These are phyloP conservation scores for Pestalotiopsis sp. DNA, from an alignment of 2,329 filamentous ascomycete species.

Conservation along the genomic window DNA sequence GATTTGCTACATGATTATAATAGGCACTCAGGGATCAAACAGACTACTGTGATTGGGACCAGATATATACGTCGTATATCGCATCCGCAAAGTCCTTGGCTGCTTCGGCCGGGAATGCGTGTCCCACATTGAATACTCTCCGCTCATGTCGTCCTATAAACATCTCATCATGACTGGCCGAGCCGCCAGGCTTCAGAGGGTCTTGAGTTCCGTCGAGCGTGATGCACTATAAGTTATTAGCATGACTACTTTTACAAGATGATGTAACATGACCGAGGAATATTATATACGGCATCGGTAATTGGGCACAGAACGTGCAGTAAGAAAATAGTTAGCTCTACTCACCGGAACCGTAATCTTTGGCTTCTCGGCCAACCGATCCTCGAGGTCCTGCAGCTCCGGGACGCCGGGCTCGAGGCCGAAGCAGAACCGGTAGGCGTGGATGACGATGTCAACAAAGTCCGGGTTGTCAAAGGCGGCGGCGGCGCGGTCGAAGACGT, in stretches of 20 bases:
- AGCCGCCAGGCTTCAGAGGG: constrained; percentile 9
- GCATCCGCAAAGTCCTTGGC: constrained; percentile 6
- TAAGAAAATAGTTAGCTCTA: background rate
- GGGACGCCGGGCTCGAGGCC: background rate
- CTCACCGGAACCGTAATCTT: constrained; percentile 7
- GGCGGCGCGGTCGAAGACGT: constrained; percentile 20
- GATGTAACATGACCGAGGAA: background rate
- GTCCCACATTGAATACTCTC: constrained; percentile 4
- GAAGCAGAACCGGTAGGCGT: background rate
- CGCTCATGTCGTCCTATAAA: constrained; percentile 7
- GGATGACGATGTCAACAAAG: constrained; percentile 9
- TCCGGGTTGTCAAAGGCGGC: constrained; percentile 11
- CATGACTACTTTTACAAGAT: background rate
- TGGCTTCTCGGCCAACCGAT: background rate
- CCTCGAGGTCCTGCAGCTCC: background rate
- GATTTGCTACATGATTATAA: background rate
- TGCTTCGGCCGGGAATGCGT: constrained; percentile 10
- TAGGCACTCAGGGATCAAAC: background rate
- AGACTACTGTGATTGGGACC: background rate
- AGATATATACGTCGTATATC: constrained; percentile 7
- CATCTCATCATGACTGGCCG: constrained; percentile 7
- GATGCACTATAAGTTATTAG: background rate
- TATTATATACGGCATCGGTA: background rate
- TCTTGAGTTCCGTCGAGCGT: constrained; percentile 10
- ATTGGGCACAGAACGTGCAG: background rate